These are phyloP conservation scores for Alternaria consortialis DNA, from an alignment of 2,329 filamentous ascomycete species.

Conservation along the genomic window DNA sequence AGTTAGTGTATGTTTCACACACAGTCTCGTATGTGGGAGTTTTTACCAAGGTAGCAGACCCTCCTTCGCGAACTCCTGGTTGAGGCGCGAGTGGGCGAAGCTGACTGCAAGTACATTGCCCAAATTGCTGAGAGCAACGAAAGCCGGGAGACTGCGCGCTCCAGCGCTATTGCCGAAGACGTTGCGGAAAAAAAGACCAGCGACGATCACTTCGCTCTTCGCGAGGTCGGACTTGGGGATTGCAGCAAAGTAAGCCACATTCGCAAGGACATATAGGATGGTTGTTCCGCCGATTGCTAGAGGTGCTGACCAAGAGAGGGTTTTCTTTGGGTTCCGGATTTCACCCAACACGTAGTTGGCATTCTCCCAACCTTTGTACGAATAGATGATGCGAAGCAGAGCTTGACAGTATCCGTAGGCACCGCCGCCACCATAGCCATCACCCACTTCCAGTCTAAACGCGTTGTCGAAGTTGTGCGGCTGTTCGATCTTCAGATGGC, in stretches of 20 bases:
- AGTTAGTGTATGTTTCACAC: neutral
- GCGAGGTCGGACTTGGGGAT: conserved; percentile 67
- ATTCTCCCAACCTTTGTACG: conserved; percentile 63
- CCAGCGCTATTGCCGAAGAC: conserved; percentile 67
- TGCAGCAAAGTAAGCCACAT: conserved; percentile 72
- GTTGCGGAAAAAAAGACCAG: conserved; percentile 68
- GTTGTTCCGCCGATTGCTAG: conserved; percentile 67
- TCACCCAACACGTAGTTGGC: conserved; percentile 70
- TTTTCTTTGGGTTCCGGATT: conserved; percentile 64
- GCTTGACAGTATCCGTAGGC: conserved; percentile 63
- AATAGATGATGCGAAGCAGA: conserved; percentile 67
- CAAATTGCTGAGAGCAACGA: conserved; percentile 68
- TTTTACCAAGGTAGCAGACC: conserved; percentile 66
- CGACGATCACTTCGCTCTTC: conserved; percentile 67
- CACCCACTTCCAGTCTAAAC: conserved; percentile 57
- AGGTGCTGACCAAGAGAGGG: conserved; percentile 65
- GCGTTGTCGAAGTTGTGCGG: conserved; percentile 67
- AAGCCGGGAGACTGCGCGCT: conserved; percentile 54
- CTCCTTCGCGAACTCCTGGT: conserved; percentile 75
- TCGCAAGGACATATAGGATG: conserved; percentile 69
- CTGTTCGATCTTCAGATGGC: conserved; percentile 50
- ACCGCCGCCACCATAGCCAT: conserved; percentile 47
- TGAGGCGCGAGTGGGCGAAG: conserved; percentile 67
- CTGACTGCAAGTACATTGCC: conserved; percentile 70
- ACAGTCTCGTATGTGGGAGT: neutral